Base-by-base conservation (phyloP, 2,329 filamentous ascomycete genomes). In the Ceratocystis alfenasii region DNA sequence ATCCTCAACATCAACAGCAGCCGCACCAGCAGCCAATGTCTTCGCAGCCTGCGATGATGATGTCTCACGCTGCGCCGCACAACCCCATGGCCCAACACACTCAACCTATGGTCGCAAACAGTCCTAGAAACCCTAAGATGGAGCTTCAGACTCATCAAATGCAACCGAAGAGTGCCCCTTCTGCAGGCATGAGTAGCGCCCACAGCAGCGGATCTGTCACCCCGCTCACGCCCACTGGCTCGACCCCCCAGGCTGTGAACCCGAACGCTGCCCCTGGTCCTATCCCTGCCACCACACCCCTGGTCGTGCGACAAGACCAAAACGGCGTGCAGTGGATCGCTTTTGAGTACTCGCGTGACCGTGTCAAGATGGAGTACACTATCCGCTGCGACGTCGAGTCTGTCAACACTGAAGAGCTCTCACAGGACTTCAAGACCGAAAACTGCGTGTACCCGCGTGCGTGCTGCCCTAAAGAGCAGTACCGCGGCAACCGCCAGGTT, bases 321-420 rank as follows among this genome's bases (percentile, higher is more conserved):
- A 97, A 96, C 70, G 94, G 94, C 7, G 93, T 97, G 5, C 94
- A 97, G 75, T 97, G 94, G 94, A 97, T 97, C 72, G 91, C 91
- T 0, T 99, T 97, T 69, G 94, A 99, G 75, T 99, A 99, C 75
- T 97, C 93, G 10, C 86, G 93, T 68, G 93, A 99, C 74, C 83
- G 93, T 59, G 92, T 97, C 70, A 99, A 99, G 84, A 96, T 97
- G 91, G 92, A 97, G 76, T 99, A 99, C 77, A 96, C 92, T 0
- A 99, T 99, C 72, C 87, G 94, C 64, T 97, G 94, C 74, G 94
- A 97, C 71, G 94, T 97, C 22, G 94, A 97, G 77, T 96, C 92
- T 0, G 91, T 99, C 69, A 91, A 92, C 73, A 91, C 93, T 57
- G 91, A 96, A 66, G 87, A 87, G 68, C 82, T 99, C 20, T 83